phyloP scores from a whole-genome alignment of 257 asterid species.

The Forsythia viridissima region DNA sequence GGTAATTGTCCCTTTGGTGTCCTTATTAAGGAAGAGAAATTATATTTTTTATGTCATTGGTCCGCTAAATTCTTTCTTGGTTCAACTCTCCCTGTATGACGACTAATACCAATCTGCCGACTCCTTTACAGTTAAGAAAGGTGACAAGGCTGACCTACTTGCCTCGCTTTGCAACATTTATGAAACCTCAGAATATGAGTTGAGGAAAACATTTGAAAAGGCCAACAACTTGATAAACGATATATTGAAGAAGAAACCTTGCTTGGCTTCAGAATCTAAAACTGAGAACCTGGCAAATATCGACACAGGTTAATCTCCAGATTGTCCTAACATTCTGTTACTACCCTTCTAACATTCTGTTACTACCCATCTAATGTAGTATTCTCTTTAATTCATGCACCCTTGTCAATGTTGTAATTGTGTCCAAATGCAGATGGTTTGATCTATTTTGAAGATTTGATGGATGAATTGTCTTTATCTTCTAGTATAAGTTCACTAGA shows the following conservation, averaged over 20 bases:
- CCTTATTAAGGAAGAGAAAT: not conserved
- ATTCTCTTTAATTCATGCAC: conserved; percentile 10
- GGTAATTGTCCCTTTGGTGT: conserved; percentile 45
- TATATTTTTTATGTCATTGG: not conserved
- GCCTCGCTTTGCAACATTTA: conserved; percentile 79
- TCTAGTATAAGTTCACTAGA: conserved; percentile 60
- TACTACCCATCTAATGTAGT: conserved; percentile 5
- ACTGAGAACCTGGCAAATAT: conserved; percentile 57
- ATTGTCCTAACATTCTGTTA: conserved; percentile 5
- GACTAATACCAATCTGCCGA: conserved; percentile 15
- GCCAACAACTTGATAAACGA: conserved; percentile 62
- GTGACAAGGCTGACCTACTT: conserved; percentile 68
- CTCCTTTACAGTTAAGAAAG: conserved; percentile 66
- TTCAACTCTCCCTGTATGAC: conserved; percentile 4
- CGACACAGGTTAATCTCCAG: conserved; percentile 54
- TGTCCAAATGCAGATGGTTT: conserved; percentile 68
- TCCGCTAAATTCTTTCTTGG: conserved; percentile 5
- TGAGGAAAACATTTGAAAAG: conserved; percentile 64
- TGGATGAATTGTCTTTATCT: conserved; percentile 66
- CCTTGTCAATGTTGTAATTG: conserved; percentile 1
- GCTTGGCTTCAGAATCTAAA: conserved; percentile 61
- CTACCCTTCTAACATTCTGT: conserved; percentile 13
- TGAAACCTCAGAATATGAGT: conserved; percentile 81
- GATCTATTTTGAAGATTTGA: conserved; percentile 70
- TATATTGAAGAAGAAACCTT: conserved; percentile 56